phyloP scores from a whole-genome alignment of 106 monocot genomes.

The Platanthera guangdongensis region DNA sequence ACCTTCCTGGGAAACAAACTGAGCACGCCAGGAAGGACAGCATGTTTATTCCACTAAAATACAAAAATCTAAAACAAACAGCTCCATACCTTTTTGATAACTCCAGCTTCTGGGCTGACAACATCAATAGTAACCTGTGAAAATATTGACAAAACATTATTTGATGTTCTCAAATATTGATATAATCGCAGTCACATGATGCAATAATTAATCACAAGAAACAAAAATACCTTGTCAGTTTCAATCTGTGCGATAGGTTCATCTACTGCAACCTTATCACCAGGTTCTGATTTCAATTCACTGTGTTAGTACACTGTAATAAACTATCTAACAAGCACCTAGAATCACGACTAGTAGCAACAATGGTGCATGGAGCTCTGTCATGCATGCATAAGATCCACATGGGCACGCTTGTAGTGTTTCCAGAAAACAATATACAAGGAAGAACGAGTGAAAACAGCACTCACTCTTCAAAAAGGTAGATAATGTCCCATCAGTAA shows the following conservation, averaged over 20 bases:
- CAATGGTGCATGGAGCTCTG: too few relatives aligned
- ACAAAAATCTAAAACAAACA: too few relatives aligned
- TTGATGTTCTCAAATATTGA: neutral
- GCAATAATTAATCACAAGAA: slow-evolving; percentile 5
- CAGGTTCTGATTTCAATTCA: slow-evolving; percentile 59
- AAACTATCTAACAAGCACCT: neutral
- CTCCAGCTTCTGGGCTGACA: slow-evolving; percentile 81
- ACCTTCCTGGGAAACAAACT: slow-evolving; percentile 81
- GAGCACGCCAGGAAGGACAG: neutral
- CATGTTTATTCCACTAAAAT: too few relatives aligned
- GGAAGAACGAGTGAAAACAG: slow-evolving; percentile 1
- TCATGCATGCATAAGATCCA: neutral
- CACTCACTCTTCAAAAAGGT: slow-evolving; percentile 79
- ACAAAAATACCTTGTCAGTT: slow-evolving; percentile 75
- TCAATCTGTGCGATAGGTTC: slow-evolving; percentile 92
- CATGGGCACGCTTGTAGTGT: neutral
- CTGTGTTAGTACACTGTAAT: neutral
- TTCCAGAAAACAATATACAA: too few relatives aligned
- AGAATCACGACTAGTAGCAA: neutral
- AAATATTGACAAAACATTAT: neutral
- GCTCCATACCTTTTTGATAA: slow-evolving; percentile 60
- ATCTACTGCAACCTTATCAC: slow-evolving; percentile 68
- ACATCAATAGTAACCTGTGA: slow-evolving; percentile 92
- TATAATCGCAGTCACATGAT: neutral
- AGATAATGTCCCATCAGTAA: slow-evolving; percentile 92